Evolutionary conservation across 345 rosid genomes (phyloP).

Genomic region (Brassica juncea): DNA sequence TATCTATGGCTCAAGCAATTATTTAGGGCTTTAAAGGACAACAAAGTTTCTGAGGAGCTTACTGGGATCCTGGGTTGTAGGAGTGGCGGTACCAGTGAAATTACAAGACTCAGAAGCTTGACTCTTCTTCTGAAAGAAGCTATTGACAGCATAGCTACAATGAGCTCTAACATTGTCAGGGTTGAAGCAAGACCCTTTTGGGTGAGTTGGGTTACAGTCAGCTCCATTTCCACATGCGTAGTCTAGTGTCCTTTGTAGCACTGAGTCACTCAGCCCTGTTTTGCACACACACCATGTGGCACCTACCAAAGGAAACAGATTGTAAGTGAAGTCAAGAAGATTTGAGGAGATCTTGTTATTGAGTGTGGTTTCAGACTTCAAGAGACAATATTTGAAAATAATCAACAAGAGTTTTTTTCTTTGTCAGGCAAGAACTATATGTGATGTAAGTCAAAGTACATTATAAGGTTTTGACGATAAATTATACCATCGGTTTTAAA

Average conservation of each 20-base stretch:
- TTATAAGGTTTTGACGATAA: neutral
- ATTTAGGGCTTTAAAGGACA: neutral
- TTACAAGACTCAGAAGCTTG: constrained; percentile 80
- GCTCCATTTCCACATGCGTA: constrained; percentile 98
- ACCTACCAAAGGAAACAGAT: constrained; percentile 35
- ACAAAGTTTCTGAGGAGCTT: constrained; percentile 9
- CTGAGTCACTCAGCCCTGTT: constrained; percentile 52
- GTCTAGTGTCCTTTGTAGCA: constrained; percentile 76
- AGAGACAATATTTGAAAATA: neutral
- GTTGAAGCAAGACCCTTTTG: constrained; percentile 59
- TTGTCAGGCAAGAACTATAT: neutral
- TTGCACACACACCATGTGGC: constrained; percentile 94
- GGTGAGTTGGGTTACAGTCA: constrained; percentile 69
- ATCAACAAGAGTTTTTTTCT: neutral
- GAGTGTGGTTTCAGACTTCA: neutral
- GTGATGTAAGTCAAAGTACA: neutral
- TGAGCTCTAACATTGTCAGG: constrained; percentile 81
- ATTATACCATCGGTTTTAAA: neutral
- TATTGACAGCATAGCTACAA: constrained; percentile 86
- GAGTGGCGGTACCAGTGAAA: constrained; percentile 67
- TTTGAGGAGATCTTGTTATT: neutral
- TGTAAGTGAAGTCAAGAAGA: constrained; percentile 6
- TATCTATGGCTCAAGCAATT: neutral
- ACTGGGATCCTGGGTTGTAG: constrained; percentile 64
- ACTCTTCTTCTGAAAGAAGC: constrained; percentile 80